These are phyloP conservation scores for Citrullus colocynthis DNA, from an alignment of 306 rosid genomes.

Conservation along the genomic window DNA sequence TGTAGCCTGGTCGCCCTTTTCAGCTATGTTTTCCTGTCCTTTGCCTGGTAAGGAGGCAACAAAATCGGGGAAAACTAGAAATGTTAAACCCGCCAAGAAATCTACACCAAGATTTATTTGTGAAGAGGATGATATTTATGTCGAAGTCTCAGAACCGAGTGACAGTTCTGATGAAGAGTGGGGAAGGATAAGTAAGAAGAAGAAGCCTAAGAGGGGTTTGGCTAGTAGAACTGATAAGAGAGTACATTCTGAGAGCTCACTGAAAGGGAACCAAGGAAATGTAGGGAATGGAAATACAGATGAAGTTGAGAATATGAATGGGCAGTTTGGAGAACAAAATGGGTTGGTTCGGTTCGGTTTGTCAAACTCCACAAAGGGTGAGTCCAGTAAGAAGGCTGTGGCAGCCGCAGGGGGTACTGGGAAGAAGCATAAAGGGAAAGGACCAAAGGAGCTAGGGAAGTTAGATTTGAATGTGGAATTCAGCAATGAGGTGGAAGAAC, in stretches of 20 bases:
- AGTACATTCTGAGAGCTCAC: constrained; percentile 23
- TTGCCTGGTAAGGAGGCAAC: constrained; percentile 11
- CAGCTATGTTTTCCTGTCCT: constrained; percentile 58
- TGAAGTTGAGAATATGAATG: constrained; percentile 17
- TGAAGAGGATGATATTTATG: constrained; percentile 31
- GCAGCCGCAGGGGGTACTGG: constrained; percentile 11
- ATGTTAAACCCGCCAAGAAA: constrained; percentile 1
- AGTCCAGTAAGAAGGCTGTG: constrained; percentile 27
- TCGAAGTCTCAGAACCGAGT: constrained; percentile 35
- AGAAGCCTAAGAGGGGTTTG: constrained; percentile 14
- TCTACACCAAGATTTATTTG: constrained; percentile 26
- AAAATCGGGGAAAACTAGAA: not conserved
- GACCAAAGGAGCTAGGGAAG: constrained; percentile 55
- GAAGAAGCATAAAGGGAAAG: constrained; percentile 34
- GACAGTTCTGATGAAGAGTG: constrained; percentile 55
- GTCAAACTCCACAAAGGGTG: constrained; percentile 19
- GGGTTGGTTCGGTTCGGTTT: constrained; percentile 5
- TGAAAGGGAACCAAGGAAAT: constrained; percentile 22
- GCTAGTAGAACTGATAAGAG: constrained; percentile 17
- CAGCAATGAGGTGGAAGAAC: constrained; percentile 85
- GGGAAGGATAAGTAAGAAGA: constrained; percentile 12
- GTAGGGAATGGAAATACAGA: constrained; percentile 19
- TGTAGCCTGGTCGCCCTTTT: constrained; percentile 56
- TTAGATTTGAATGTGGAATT: constrained; percentile 97
- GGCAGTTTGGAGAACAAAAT: not conserved